Base-by-base conservation (phyloP, 352 stramenopile species). In the Globisporangium abappressorium region DNA sequence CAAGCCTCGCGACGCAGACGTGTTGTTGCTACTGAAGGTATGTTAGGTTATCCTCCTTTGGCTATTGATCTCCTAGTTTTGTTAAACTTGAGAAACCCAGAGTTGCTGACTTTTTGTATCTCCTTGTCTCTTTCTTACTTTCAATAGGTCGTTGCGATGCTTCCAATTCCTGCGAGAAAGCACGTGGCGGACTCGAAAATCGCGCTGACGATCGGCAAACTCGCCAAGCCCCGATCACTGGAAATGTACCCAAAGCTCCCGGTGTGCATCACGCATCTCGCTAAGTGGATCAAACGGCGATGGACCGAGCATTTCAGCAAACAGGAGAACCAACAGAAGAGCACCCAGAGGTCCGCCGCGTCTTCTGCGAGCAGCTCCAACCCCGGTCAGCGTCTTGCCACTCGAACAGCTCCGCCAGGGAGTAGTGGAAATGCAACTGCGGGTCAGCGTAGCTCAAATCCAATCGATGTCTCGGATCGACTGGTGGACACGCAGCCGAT, bases 271-370 rank as follows among this genome's bases (percentile, higher is more conserved):
- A 67, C 46, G 1, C 74, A 77, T 28, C 66, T 92, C 34, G 82
- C 84, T 6, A 87, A 82, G 75, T 94, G 84, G 84, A 90, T 94
- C 64, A 89, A 86, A 57, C 73, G 64, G 51, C 86, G 78, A 33
- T 92, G 85, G 85, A 75, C 86, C 3, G 67, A 78, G 26, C 83
- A 80, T 28, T 87, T 91, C 28, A 65, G 82, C 20, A 38, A 62
- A 38, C 49, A 41, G 28, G 57, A 65, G 36, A 58, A 58, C 7
- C 67, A 68, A 8, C 41, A 58, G 30, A 71, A 68, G 43, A 65
- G 24, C 6, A 47, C 34, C 26, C 46, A 46, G 30, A 41, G 36
- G 30, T 26, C 15, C 14, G 20, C 26, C 18, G 7, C 59, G 15
- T 11, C 33, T 24, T 24, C 26, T 22, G 36, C 55, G 20, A 61